Evolutionary conservation across 805 yeast species (phyloP).

Genomic region (Debaryomyces tyrocola): DNA sequence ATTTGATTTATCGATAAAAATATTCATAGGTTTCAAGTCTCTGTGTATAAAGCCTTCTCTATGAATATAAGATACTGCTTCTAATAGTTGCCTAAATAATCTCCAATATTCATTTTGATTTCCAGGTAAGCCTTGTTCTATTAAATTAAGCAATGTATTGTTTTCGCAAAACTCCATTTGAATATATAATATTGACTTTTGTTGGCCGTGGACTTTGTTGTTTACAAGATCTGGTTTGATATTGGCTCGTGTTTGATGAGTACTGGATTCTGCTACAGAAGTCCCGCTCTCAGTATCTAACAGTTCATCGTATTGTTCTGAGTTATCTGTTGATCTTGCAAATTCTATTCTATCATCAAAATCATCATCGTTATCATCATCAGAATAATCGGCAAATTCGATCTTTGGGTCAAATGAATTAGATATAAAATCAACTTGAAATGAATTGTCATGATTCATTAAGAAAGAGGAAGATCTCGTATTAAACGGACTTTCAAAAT

Average conservation of each 20-base stretch:
- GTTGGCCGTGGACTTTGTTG: constrained; percentile 16
- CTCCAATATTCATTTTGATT: constrained; percentile 88
- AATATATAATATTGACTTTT: constrained; percentile 74
- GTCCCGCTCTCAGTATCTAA: constrained; percentile 4
- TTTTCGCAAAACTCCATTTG: constrained; percentile 99
- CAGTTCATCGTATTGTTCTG: constrained; percentile 7
- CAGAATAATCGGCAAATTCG: constrained; percentile 47
- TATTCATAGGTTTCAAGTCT: constrained; percentile 92
- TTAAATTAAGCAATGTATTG: constrained; percentile 81
- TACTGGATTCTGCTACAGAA: neutral
- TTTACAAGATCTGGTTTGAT: neutral
- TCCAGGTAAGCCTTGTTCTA: constrained; percentile 65
- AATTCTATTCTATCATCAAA: constrained; percentile 31
- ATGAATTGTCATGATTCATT: constrained; percentile 22
- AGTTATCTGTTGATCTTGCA: constrained; percentile 24
- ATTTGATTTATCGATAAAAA: constrained; percentile 86
- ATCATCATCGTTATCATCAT: constrained; percentile 20
- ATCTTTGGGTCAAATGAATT: constrained; percentile 58
- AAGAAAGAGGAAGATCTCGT: constrained; percentile 21
- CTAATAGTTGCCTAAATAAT: constrained; percentile 79
- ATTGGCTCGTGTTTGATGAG: neutral
- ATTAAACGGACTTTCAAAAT: constrained; percentile 23
- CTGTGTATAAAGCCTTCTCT: constrained; percentile 93
- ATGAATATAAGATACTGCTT: constrained; percentile 89
- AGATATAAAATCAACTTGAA: constrained; percentile 66